These are phyloP conservation scores for Achaetomium macrosporum DNA, from an alignment of 2,329 filamentous ascomycete species.

Conservation along the genomic window DNA sequence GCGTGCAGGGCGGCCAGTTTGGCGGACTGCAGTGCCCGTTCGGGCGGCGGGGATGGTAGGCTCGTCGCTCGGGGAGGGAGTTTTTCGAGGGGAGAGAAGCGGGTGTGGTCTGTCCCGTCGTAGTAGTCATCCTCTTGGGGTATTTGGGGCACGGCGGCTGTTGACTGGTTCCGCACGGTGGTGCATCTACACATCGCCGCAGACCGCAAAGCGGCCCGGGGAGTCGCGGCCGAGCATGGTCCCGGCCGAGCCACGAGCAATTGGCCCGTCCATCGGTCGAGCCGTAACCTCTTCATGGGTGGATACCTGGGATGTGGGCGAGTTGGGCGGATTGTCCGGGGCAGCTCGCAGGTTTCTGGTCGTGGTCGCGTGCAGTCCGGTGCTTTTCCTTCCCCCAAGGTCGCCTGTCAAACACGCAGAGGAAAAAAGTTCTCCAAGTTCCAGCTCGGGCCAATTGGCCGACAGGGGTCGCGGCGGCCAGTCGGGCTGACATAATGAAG, in stretches of 20 bases:
- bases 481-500: slow-evolving; percentile 25
- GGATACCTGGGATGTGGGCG: slow-evolving; percentile 9
- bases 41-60: slow-evolving; percentile 66
- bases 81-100: slow-evolving; percentile 26
- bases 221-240: slow-evolving; percentile 26
- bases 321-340: not conserved
- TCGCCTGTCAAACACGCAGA: slow-evolving; percentile 18
- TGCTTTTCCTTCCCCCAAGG: slow-evolving; percentile 11
- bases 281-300: slow-evolving; percentile 56
- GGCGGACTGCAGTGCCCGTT: slow-evolving; percentile 64
- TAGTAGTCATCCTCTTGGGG: slow-evolving; percentile 24
- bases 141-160: slow-evolving; percentile 14
- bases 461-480: slow-evolving; percentile 18
- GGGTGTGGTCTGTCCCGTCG: slow-evolving; percentile 27
- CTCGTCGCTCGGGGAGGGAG: slow-evolving; percentile 31
- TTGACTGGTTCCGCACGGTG: slow-evolving; percentile 31
- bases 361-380: slow-evolving; percentile 7
- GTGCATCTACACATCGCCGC: slow-evolving; percentile 16
- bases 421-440: slow-evolving; percentile 28
- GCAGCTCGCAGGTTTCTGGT: not conserved
- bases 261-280: slow-evolving; percentile 55
- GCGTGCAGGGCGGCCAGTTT: slow-evolving; percentile 92
- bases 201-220: slow-evolving; percentile 13
- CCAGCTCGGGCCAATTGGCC: slow-evolving; percentile 15
- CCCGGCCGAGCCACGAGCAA: slow-evolving; percentile 47